Percentiles rank a stretch among this genome's conserved stretches.
Evolutionary conservation across 129 eudicot species (phyloP).

Genomic region (Arctium lappa): DNA sequence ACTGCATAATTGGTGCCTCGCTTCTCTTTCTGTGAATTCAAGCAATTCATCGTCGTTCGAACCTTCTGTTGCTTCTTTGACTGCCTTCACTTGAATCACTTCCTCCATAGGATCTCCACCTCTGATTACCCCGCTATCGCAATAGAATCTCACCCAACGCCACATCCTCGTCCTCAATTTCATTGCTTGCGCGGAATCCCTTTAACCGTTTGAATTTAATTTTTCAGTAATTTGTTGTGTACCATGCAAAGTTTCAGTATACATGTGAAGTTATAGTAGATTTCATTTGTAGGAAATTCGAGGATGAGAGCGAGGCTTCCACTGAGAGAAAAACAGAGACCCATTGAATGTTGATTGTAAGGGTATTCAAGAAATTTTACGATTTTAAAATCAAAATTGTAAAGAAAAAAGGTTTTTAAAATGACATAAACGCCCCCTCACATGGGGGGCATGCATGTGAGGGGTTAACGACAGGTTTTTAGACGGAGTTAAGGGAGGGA

Average conservation of each 20-base stretch:
- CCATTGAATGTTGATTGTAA: too few relatives aligned
- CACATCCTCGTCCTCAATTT: slow-evolving; percentile 63
- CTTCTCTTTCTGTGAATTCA: slow-evolving; percentile 30
- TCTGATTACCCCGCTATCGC: slow-evolving; percentile 20
- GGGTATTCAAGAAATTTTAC: too few relatives aligned
- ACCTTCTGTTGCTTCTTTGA: slow-evolving; percentile 43
- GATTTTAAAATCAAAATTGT: too few relatives aligned
- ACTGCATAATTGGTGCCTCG: slow-evolving; percentile 16
- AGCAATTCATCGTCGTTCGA: slow-evolving; percentile 25
- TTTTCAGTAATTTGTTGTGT: background rate
- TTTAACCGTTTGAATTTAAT: background rate
- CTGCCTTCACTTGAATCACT: slow-evolving; percentile 21
- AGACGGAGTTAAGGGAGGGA: too few relatives aligned
- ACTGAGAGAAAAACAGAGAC: too few relatives aligned
- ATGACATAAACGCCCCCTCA: too few relatives aligned
- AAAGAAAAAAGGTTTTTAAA: too few relatives aligned
- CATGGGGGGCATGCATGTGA: too few relatives aligned
- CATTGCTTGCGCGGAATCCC: slow-evolving; percentile 68
- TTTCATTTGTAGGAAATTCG: background rate
- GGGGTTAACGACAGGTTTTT: too few relatives aligned
- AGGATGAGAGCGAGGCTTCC: too few relatives aligned
- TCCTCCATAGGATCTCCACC: slow-evolving; percentile 54
- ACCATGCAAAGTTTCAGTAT: background rate
- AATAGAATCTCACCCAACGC: slow-evolving; percentile 62
- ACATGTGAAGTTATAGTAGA: background rate